Evolutionary conservation across 345 rosid genomes (phyloP).

Genomic region (Physaria fendleri): DNA sequence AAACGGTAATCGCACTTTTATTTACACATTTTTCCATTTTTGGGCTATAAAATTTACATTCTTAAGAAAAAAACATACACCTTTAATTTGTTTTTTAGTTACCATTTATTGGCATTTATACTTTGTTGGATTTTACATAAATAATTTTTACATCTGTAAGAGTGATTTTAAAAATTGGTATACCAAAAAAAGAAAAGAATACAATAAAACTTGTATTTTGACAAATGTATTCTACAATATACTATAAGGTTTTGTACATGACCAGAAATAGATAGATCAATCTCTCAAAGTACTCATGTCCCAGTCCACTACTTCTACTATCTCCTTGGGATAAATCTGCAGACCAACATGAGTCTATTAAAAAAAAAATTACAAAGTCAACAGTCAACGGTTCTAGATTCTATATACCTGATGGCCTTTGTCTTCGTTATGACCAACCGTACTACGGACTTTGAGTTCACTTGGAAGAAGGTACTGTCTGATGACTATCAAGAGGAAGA

Average conservation of each 20-base stretch:
- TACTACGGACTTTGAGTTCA: constrained; percentile 61
- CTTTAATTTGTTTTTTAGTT: neutral
- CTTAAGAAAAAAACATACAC: neutral
- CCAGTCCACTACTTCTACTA: neutral
- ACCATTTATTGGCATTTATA: no score
- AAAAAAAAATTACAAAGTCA: neutral
- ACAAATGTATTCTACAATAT: no score
- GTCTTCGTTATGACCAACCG: constrained; percentile 31
- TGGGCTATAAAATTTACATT: neutral
- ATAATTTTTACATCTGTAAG: no score
- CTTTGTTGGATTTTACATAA: no score
- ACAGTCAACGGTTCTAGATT: neutral
- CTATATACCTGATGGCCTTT: constrained; percentile 17
- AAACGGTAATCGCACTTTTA: constrained; percentile 1
- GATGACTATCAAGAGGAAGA: no score
- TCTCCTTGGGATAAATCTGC: constrained; percentile 21
- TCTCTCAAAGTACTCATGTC: neutral
- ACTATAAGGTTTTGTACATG: no score
- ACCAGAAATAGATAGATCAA: no score
- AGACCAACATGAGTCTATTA: neutral
- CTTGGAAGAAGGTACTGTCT: no score
- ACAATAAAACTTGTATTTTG: no score
- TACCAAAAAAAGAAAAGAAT: no score
- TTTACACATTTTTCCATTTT: neutral
- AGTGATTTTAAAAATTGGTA: no score